Base-by-base conservation (phyloP, 139 green algal genomes). In the Ulvella scutata region DNA sequence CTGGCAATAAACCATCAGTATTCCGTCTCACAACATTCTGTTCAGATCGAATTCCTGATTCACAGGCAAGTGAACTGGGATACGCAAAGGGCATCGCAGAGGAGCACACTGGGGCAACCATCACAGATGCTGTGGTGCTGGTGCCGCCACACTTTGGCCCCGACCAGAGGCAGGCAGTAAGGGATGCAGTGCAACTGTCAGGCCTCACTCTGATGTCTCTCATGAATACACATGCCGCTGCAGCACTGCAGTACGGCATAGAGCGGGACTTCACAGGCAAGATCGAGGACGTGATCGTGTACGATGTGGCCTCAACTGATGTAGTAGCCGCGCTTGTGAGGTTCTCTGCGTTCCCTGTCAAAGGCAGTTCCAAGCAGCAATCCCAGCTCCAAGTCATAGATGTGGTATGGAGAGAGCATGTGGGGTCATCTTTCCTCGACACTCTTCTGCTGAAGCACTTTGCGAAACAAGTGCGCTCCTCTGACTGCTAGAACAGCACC, bases 241-340 rank as follows among this genome's bases (percentile, higher is more conserved):
- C 93, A 3, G 95, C 95, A 40, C 90, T 99, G 79, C 93, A 98
- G 82, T 98, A 92, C 76, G 95, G 93, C 75, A 97, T 98, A 40
- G 93, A 98, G 77, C 87, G 93, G 34, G 87, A 95, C 76, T 97
- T 96, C 72, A 72, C 80, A 23, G 88, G 93, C 78, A 86, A 81
- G n/a, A 91, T 84, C 3, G 83, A 96, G 80, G 82, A 83, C 6
- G 81, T 99, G 2, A 74, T 98, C 13, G 81, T 99, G 39, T 98
- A 96, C 74, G 95, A 99, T 80, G 86, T 99, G 81, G 95, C 94
- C 26, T 87, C 90, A 21, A 85, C 78, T 43, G 82, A 62, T 43
- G 86, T 86, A 3, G 85, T 94, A 78, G 93, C 85, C 1, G 85
- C 92, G 1, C 84, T 96, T 6, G 85, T 96, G 17, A 85, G 84